phyloP scores from a whole-genome alignment of 108 stramenopile genomes.

The Nannochloropsis gaditana region DNA sequence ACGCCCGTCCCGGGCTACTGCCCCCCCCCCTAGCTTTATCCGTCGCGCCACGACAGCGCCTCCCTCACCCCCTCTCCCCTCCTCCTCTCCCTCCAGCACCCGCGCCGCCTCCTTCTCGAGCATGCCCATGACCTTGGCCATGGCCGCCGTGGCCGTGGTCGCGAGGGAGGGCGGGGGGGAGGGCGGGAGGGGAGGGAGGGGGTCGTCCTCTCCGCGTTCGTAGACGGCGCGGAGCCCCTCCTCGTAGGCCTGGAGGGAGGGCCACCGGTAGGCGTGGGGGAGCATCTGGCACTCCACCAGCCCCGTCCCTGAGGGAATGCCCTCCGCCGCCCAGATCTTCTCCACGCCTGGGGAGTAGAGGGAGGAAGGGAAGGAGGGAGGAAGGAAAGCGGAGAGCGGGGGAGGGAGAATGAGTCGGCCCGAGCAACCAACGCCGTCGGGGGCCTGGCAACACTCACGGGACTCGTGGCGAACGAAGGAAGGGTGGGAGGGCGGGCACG shows the following conservation, averaged over 20 bases:
- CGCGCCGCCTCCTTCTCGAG: not conserved
- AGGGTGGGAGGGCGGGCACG: not conserved
- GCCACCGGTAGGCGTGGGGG: not conserved
- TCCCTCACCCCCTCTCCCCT: not conserved
- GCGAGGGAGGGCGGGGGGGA: not conserved
- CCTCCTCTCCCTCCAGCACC: not conserved
- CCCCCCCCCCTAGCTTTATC: not conserved
- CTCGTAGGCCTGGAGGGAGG: not conserved
- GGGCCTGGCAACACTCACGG: no score
- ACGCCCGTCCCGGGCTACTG: not conserved
- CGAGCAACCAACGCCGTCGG: no score
- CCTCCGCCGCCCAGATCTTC: not conserved
- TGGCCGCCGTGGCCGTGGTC: not conserved
- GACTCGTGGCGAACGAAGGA: not conserved
- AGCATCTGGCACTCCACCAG: not conserved
- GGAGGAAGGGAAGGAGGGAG: not conserved
- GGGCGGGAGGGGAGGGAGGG: not conserved
- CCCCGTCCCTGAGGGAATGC: not conserved
- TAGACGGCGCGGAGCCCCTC: not conserved
- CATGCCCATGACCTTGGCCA: not conserved
- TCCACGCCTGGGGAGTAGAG: not conserved
- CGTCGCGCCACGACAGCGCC: not conserved
- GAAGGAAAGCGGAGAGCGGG: no score
- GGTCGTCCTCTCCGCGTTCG: conserved; percentile 6
- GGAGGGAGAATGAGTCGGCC: no score